Evolutionary conservation across 305 asterid genomes (phyloP).

Genomic region (Solanum chacoense): DNA sequence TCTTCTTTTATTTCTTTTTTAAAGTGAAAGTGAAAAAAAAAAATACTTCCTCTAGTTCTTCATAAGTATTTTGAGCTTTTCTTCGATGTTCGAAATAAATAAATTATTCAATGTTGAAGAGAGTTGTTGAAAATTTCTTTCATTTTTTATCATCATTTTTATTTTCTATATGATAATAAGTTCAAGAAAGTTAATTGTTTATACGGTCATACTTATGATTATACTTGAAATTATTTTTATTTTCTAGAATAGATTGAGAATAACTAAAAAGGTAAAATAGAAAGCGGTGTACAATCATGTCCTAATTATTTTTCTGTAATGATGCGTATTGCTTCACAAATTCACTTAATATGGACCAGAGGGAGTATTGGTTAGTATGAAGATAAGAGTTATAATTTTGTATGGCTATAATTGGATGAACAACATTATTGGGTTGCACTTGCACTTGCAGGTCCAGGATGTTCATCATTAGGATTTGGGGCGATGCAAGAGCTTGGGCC

Average conservation of each 20-base stretch:
- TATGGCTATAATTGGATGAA: neutral
- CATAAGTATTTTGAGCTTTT: neutral
- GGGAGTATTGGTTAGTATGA: neutral
- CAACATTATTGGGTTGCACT: neutral
- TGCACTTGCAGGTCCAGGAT: conserved; percentile 27
- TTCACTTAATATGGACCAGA: neutral
- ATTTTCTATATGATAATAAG: too few species aligned
- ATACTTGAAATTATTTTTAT: too few species aligned
- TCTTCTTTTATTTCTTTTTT: neutral
- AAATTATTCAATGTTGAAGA: too few species aligned
- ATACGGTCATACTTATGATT: too few species aligned
- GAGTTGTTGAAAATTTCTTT: too few species aligned
- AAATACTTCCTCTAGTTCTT: neutral
- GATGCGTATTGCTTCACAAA: neutral
- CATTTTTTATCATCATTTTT: too few species aligned
- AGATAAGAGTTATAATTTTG: neutral
- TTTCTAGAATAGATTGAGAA: too few species aligned
- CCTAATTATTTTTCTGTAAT: neutral
- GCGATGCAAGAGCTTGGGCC: conserved; percentile 33
- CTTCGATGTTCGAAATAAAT: neutral
- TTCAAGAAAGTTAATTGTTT: neutral
- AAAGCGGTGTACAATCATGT: neutral
- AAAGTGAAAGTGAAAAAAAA: neutral
- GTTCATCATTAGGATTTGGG: conserved; percentile 34
- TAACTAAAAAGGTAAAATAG: too few species aligned